phyloP scores from a whole-genome alignment of 2,329 filamentous ascomycete genomes.

The Trichoderma brevicompactum region DNA sequence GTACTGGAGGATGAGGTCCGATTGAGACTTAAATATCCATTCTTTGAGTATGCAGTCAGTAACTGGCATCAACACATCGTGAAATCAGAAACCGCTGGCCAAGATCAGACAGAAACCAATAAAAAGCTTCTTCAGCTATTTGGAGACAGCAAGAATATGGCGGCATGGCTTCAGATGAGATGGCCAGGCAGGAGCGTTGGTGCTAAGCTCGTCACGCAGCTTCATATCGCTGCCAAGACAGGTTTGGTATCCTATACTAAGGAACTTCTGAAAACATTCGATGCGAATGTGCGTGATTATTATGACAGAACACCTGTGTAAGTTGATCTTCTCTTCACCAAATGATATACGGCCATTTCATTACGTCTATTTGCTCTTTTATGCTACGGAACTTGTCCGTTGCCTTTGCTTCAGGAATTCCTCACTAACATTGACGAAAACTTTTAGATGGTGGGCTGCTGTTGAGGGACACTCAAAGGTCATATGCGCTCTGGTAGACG shows the following conservation, averaged over 20 bases:
- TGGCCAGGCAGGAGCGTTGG: slow-evolving; percentile 8
- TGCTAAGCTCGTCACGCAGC: background rate
- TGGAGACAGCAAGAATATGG: slow-evolving; percentile 18
- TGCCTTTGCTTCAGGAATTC: background rate
- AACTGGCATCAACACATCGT: slow-evolving; percentile 40
- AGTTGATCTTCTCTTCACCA: background rate
- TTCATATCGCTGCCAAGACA: slow-evolving; percentile 33
- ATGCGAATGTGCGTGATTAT: slow-evolving; percentile 31
- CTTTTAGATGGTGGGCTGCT: slow-evolving; percentile 36
- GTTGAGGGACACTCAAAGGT: slow-evolving; percentile 31
- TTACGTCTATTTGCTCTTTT: background rate
- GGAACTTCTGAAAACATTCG: slow-evolving; percentile 30
- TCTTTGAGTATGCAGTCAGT: slow-evolving; percentile 38
- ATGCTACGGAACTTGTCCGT: too few relatives aligned
- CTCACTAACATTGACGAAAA: background rate
- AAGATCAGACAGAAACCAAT: slow-evolving; percentile 31
- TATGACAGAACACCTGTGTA: slow-evolving; percentile 34
- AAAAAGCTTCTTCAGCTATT: slow-evolving; percentile 27
- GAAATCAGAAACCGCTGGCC: slow-evolving; percentile 32
- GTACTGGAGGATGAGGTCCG: slow-evolving; percentile 6
- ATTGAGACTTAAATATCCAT: slow-evolving; percentile 34
- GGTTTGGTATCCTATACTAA: slow-evolving; percentile 33
- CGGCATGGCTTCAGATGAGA: slow-evolving; percentile 30
- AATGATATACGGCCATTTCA: background rate
- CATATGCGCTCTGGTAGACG: slow-evolving; percentile 32